A percentile compares a stretch with the other conserved stretches of the same genome.
Evolutionary conservation across 2,329 filamentous ascomycete species (phyloP).

Genomic region (Diaporthe amygdali): DNA sequence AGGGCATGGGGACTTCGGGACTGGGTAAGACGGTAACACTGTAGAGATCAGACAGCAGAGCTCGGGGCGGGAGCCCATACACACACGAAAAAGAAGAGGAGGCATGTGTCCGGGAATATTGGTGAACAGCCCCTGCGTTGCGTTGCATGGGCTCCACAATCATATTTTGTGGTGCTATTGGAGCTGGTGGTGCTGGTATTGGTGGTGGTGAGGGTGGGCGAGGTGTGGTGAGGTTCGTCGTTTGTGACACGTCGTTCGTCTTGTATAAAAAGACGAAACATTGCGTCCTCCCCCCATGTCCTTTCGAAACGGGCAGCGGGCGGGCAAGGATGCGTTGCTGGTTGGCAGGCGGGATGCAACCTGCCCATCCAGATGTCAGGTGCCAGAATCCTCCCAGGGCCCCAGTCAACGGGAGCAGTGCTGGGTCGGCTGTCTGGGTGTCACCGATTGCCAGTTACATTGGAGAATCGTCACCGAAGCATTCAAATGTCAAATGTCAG

Average conservation of each 20-base stretch:
- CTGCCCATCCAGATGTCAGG: not conserved
- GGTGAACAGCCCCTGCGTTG: not conserved
- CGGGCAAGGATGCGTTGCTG: constrained; percentile 6
- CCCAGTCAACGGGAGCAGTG: not conserved
- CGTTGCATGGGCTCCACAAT: not conserved
- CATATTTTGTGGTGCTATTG: not conserved
- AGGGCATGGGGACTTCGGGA: not conserved
- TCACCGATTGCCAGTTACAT: constrained; percentile 10
- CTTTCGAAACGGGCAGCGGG: not conserved
- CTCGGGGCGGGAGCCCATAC: not conserved
- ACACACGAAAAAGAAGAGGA: not conserved
- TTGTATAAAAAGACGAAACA: constrained; percentile 5
- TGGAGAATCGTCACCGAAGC: constrained; percentile 2
- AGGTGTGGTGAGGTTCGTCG: constrained; percentile 2
- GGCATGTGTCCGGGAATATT: not conserved
- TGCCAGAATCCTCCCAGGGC: not conserved
- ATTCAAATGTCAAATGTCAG: not conserved
- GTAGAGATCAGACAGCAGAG: not conserved
- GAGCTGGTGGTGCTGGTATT: not conserved
- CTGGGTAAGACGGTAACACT: not conserved
- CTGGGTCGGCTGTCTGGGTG: not conserved
- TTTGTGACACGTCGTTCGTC: constrained; percentile 15
- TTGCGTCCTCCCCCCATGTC: not conserved
- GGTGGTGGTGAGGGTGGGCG: not conserved
- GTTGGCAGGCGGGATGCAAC: constrained; percentile 16